Conservation (phyloP, 202 grass and related monocot species). For the Saccharum hybrid region DNA sequence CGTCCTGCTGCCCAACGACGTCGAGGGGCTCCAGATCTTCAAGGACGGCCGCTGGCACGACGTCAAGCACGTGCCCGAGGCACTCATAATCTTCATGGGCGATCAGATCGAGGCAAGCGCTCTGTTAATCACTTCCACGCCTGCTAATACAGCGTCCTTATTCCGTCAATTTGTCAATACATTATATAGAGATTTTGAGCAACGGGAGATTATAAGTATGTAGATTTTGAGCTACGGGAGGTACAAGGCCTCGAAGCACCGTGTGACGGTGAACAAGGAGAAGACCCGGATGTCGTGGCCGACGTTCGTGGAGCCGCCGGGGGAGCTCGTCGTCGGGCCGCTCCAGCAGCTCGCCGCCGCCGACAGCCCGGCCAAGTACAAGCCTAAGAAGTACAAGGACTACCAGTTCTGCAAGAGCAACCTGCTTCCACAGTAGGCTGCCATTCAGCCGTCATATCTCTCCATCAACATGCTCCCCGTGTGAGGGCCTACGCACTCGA, state of each 20-base stretch:
- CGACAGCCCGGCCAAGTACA: conserved; percentile 58
- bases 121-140: too few relatives aligned
- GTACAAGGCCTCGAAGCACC: conserved; percentile 74
- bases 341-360: conserved; percentile 50
- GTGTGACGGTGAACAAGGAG: conserved; percentile 69
- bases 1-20: conserved; percentile 68
- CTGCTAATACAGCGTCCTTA: too few relatives aligned
- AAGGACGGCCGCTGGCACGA: conserved; percentile 66
- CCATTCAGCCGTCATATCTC: too few relatives aligned
- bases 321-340: conserved; percentile 56
- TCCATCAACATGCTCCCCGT: too few relatives aligned
- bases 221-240: conserved; percentile 77
- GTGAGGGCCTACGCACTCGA: too few relatives aligned
- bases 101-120: conserved; percentile 77
- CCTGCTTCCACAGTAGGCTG: too few relatives aligned
- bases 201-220: background rate
- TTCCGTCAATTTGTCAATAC: too few relatives aligned
- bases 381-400: conserved; percentile 78
- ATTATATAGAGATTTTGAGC: too few relatives aligned
- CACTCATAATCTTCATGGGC: conserved; percentile 69
- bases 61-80: conserved; percentile 55
- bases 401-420: conserved; percentile 34
- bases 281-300: conserved; percentile 81
- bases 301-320: conserved; percentile 61
- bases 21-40: conserved; percentile 68